Evolutionary conservation across 306 rosid genomes (phyloP).

Genomic region (Luffa acutangula): DNA sequence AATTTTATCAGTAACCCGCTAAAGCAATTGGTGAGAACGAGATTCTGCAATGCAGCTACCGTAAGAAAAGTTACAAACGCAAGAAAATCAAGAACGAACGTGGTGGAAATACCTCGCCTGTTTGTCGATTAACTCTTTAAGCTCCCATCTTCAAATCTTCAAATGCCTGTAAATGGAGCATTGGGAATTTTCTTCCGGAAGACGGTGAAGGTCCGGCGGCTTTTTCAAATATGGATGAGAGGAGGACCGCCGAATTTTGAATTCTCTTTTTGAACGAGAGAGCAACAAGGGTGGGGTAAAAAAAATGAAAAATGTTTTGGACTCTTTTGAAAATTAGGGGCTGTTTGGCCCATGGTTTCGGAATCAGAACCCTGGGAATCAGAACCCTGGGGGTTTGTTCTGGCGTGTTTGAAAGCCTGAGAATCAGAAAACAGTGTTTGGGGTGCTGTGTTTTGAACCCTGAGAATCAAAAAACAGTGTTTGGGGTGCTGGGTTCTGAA

Average conservation of each 20-base stretch:
- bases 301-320: too few species aligned
- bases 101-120: background rate
- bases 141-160: background rate
- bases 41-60: background rate
- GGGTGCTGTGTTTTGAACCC: too few species aligned
- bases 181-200: background rate
- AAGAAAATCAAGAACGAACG: background rate
- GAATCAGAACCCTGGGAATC: too few species aligned
- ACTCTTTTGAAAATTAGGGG: too few species aligned
- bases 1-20: slow-evolving; percentile 19
- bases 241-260: background rate
- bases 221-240: background rate
- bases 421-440: too few species aligned
- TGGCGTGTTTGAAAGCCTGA: too few species aligned
- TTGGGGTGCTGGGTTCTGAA: too few species aligned
- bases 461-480: too few species aligned
- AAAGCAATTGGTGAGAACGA: too few species aligned
- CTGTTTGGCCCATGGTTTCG: too few species aligned
- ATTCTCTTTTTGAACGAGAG: background rate
- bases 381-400: too few species aligned
- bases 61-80: background rate
- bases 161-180: background rate
- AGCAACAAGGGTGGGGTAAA: background rate
- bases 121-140: background rate
- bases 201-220: background rate